A percentile compares a stretch with the other conserved stretches of the same genome.
Evolutionary conservation across 495 filamentous ascomycete genomes (phyloP).

Genomic region (Lophiotrema nucula): DNA sequence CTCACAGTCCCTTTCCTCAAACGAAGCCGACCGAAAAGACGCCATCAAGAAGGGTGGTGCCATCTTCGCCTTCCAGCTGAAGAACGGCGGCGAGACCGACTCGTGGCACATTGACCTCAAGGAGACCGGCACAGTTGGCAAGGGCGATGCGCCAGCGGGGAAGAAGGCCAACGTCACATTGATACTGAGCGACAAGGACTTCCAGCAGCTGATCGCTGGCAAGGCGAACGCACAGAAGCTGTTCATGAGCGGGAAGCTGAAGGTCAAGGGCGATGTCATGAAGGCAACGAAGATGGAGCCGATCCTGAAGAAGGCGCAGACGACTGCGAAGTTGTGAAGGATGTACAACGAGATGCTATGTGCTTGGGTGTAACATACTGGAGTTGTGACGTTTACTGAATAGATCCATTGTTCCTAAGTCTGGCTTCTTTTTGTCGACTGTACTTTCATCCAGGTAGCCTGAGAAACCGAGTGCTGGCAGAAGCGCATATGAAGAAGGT

Average conservation of each 20-base stretch:
- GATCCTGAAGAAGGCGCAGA: constrained; percentile 84
- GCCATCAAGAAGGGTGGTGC: constrained; percentile 84
- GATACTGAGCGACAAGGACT: constrained; percentile 80
- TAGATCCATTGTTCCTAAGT: too few relatives aligned
- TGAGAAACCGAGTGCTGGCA: too few relatives aligned
- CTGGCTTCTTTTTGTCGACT: too few relatives aligned
- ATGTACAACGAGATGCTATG: too few relatives aligned
- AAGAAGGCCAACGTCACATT: constrained; percentile 86
- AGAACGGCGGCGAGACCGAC: constrained; percentile 78
- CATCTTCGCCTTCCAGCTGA: constrained; percentile 87
- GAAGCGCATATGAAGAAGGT: too few relatives aligned
- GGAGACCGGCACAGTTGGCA: constrained; percentile 76
- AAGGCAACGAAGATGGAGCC: constrained; percentile 97
- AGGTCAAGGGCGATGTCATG: constrained; percentile 98
- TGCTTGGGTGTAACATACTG: too few relatives aligned
- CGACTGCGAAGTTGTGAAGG: constrained; percentile 25
- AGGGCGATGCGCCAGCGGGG: constrained; percentile 64
- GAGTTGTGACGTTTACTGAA: too few relatives aligned
- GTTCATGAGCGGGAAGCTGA: constrained; percentile 96
- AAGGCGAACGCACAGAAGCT: constrained; percentile 92
- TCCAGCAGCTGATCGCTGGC: constrained; percentile 74
- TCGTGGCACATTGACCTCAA: constrained; percentile 97
- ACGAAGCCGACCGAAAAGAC: constrained; percentile 74
- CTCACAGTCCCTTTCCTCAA: constrained; percentile 65
- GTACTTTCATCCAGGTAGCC: too few relatives aligned